Evolutionary conservation across 2,329 filamentous ascomycete species (phyloP).

Genomic region (Aspergillus fructus): DNA sequence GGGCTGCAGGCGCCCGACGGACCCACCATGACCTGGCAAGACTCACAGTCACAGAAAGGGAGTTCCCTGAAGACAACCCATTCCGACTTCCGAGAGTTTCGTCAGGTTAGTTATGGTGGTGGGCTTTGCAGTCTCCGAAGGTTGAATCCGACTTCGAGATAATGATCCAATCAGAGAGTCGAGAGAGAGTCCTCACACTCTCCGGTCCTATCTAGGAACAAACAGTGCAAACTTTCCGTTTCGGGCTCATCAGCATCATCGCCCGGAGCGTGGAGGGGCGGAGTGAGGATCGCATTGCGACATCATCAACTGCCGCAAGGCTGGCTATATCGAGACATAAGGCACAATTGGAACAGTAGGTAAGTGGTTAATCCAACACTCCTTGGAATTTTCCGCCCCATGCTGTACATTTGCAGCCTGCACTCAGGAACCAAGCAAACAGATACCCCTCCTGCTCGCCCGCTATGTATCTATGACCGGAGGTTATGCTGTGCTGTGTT

Average conservation of each 20-base stretch:
- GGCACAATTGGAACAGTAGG: background rate
- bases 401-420: background rate
- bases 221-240: constrained; percentile 25
- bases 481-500: no score
- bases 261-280: constrained; percentile 17
- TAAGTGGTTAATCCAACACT: background rate
- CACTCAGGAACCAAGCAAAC: background rate
- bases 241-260: constrained; percentile 18
- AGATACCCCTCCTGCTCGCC: background rate
- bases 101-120: no score
- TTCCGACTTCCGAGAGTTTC: no score
- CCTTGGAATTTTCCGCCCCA: background rate
- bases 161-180: background rate
- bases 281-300: background rate
- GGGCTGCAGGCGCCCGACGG: no score
- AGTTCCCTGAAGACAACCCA: no score
- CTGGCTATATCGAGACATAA: background rate
- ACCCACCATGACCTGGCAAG: no score
- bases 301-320: background rate
- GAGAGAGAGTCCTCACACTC: constrained; percentile 8
- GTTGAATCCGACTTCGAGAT: background rate
- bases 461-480: no score
- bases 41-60: no score
- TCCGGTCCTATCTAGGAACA: constrained; percentile 10
- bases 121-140: no score